A percentile compares a stretch with the other conserved stretches of the same genome.
phyloP scores from a whole-genome alignment of 371 early-diverging fungal species.

The Rhizopus sp. region DNA sequence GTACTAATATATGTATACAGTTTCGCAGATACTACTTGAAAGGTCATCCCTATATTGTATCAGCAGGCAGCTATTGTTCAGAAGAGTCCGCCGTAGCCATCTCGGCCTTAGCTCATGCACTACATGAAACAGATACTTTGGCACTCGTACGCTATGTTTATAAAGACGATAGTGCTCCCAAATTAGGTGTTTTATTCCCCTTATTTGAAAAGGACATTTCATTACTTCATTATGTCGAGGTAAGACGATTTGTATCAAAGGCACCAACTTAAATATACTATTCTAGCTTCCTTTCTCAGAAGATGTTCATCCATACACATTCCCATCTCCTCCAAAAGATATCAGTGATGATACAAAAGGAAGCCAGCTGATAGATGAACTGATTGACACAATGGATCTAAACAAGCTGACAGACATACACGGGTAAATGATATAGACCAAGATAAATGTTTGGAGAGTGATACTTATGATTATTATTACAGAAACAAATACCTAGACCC shows the following conservation, averaged over 20 bases:
- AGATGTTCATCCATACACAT: constrained; percentile 49
- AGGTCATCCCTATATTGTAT: constrained; percentile 53
- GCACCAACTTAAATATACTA: neutral
- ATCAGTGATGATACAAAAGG: neutral
- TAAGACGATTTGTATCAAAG: constrained; percentile 22
- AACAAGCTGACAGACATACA: constrained; percentile 1
- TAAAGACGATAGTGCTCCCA: constrained; percentile 55
- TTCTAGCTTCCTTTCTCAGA: constrained; percentile 70
- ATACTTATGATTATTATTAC: neutral
- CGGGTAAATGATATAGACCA: constrained; percentile 12
- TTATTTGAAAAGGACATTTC: constrained; percentile 47
- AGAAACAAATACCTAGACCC: constrained; percentile 37
- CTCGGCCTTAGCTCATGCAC: constrained; percentile 55
- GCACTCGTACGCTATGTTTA: constrained; percentile 69
- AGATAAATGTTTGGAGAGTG: neutral
- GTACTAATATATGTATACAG: constrained; percentile 26
- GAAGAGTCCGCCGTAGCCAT: constrained; percentile 44
- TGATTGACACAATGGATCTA: constrained; percentile 16
- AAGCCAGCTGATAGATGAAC: constrained; percentile 8
- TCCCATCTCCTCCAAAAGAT: neutral
- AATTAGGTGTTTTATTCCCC: constrained; percentile 66
- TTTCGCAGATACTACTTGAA: constrained; percentile 62
- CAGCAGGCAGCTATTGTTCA: constrained; percentile 26
- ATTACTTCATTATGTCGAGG: constrained; percentile 60
- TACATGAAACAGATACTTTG: constrained; percentile 50